Percentiles rank a stretch among this genome's conserved stretches.
These are phyloP conservation scores for Phytomonas sp. DNA, from an alignment of 208 protist species.

Conservation along the genomic window DNA sequence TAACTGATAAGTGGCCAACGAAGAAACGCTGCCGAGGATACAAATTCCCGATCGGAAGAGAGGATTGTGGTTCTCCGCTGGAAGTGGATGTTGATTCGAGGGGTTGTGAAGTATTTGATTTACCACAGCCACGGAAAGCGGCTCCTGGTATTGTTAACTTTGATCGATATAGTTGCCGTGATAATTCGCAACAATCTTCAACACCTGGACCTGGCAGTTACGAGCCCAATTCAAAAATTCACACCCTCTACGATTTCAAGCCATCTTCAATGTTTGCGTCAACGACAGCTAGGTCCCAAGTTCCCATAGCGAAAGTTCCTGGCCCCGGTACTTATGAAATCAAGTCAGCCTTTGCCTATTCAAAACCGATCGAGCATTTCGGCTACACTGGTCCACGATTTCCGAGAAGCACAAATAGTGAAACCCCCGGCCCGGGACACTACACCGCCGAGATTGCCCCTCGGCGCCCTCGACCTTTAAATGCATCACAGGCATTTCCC, in stretches of 20 bases:
- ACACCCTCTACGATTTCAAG: conserved; percentile 35
- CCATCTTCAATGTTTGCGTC: conserved; percentile 78
- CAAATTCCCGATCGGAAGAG: conserved; percentile 17
- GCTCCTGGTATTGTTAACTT: conserved; percentile 45
- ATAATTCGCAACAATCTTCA: conserved; percentile 13
- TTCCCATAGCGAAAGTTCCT: conserved; percentile 23
- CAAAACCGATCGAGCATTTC: conserved; percentile 26
- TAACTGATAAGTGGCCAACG: conserved; percentile 16
- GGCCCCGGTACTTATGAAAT: conserved; percentile 73
- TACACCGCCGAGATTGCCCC: conserved; percentile 74
- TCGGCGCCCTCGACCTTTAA: conserved; percentile 25
- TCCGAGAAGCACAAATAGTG: conserved; percentile 9
- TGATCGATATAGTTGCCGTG: conserved; percentile 43
- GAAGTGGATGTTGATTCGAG: conserved; percentile 25
- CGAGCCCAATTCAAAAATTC: conserved; percentile 17
- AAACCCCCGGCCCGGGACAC: conserved; percentile 51
- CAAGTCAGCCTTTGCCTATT: neutral
- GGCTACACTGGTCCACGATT: conserved; percentile 51
- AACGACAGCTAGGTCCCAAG: conserved; percentile 31
- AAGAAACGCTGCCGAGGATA: conserved; percentile 23
- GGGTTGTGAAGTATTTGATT: conserved; percentile 48
- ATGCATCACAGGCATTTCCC: conserved; percentile 26
- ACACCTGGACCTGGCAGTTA: conserved; percentile 75
- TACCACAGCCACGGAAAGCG: conserved; percentile 20
- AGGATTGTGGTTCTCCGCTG: neutral